Evolutionary conservation across 352 stramenopile genomes (phyloP).

Genomic region (Globisporangium splendens): DNA sequence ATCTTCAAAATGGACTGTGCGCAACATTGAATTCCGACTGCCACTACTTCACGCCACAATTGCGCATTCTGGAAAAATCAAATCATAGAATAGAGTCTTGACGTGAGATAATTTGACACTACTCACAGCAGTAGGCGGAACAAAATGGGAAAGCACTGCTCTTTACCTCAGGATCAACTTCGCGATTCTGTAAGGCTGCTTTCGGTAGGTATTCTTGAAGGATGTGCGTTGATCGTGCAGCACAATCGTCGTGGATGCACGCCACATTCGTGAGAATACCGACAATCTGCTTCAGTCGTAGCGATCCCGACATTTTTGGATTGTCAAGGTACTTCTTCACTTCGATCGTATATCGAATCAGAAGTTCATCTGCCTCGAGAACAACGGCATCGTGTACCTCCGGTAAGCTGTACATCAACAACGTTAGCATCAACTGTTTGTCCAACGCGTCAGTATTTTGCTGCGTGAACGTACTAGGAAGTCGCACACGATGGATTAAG

Average conservation of each 20-base stretch:
- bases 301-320: constrained; percentile 53
- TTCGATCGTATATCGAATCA: constrained; percentile 61
- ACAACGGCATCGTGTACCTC: constrained; percentile 63
- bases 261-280: constrained; percentile 68
- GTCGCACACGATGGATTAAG: constrained; percentile 79
- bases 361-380: constrained; percentile 50
- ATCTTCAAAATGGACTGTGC: constrained; percentile 67
- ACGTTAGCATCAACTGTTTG: too few relatives aligned
- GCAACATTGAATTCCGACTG: constrained; percentile 47
- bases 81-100: background rate
- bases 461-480: constrained; percentile 42
- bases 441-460: too few relatives aligned
- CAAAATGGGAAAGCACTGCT: background rate
- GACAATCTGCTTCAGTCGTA: constrained; percentile 63
- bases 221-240: constrained; percentile 13
- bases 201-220: constrained; percentile 14
- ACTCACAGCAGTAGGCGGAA: background rate
- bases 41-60: constrained; percentile 48
- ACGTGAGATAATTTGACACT: constrained; percentile 8
- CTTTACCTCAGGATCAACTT: constrained; percentile 46
- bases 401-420: constrained; percentile 28
- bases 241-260: constrained; percentile 19
- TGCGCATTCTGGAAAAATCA: constrained; percentile 32
- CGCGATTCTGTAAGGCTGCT: constrained; percentile 28
- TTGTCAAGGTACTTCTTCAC: constrained; percentile 58